Base-by-base conservation (phyloP, 345 rosid genomes). In the Diplotaxis tenuifolia region DNA sequence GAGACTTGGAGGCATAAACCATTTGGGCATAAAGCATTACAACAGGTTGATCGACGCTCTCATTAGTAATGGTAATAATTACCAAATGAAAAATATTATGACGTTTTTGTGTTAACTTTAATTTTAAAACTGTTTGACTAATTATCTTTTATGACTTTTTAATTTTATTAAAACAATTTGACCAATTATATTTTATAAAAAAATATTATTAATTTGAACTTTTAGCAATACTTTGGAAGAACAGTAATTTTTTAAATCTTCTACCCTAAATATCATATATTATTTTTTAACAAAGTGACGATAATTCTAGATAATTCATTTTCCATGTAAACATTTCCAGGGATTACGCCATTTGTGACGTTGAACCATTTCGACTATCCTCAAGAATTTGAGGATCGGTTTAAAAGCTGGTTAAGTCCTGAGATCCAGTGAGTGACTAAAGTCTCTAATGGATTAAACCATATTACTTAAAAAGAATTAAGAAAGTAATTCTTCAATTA, bases 311-410 rank as follows among this genome's bases (percentile, higher is more conserved):
- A 32, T 9, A 25, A 25, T 25, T 25, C 10, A 18, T 29, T 15
- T 15, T 71, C 20, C 16, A 52, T 38, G 7, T 60, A 15, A 20
- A 49, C 79, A n/a, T 40, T 56, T 64, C 4, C 86, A 93, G 98
- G 96, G 62, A 87, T 93, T 62, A 78, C 68, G 40, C 96, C 98
- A 15, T 93, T 93, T 77, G 92, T 90, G 77, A 82, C 93, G 4
- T 76, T 90, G 68, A 83, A 84, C 38, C 96, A 93, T 81, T 85
- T 73, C 2, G 97, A 89, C 75, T 75, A 83, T 52, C 98, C 98
- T 69, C 90, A 89, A 78, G 89, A 86, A 74, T 79, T 93, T 2
- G 98, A 83, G 40, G 75, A 81, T 49, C 86, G 86, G 80, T 93
- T 89, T 62, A 81, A 88, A 67, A 83, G 83, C 36, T 90, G 98